Base-by-base conservation (phyloP, 2,329 filamentous ascomycete genomes). In the Uncinocarpus reesii region DNA sequence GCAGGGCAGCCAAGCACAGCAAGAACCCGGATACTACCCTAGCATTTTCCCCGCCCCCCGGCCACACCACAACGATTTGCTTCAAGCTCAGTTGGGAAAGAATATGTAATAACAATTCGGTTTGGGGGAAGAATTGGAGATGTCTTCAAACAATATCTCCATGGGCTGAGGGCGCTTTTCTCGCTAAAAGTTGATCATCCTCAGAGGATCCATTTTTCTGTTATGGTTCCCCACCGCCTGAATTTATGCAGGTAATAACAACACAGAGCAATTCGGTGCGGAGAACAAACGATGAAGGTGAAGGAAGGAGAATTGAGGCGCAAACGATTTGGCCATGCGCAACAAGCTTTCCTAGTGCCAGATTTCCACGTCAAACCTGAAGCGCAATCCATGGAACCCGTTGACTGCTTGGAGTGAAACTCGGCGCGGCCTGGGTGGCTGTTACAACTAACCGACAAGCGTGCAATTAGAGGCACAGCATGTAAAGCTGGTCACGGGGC, bases 151-250 rank as follows among this genome's bases (percentile, higher is more conserved):
- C 23, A 18, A 16, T n/a, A n/a, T n/a, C n/a, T n/a, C n/a, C n/a
- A n/a, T n/a, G n/a, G n/a, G n/a, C n/a, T n/a, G n/a, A n/a, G 36
- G 24, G 20, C 32, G 4, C 32, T 35, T 4, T 23, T 36, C 36
- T 44, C 42, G 42, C 42, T 44, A 44, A 44, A 36, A 44, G 42
- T 16, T 44, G 42, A 44, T 44, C 42, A 44, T 44, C 13, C 26
- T 44, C 20, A 26, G 31, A 35, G 10, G 20, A 23, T 10, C 11
- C 29, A 16, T 36, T 10, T n/a, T 31, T 20, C 7, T 37, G 35
- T 21, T 37, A n/a, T n/a, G n/a, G n/a, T 37, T 26, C 8, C 18
- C 29, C 26, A 31, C 29, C 29, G 36, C 7, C 42, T 31, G 24
- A 15, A 15, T 44, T 28, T 16, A n/a, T 44, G 42, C 42, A 28